Evolutionary conservation across 345 rosid species (phyloP), one percentile per base, ranked within the genome.

Genomic region (Kandelia obovata): DNA sequence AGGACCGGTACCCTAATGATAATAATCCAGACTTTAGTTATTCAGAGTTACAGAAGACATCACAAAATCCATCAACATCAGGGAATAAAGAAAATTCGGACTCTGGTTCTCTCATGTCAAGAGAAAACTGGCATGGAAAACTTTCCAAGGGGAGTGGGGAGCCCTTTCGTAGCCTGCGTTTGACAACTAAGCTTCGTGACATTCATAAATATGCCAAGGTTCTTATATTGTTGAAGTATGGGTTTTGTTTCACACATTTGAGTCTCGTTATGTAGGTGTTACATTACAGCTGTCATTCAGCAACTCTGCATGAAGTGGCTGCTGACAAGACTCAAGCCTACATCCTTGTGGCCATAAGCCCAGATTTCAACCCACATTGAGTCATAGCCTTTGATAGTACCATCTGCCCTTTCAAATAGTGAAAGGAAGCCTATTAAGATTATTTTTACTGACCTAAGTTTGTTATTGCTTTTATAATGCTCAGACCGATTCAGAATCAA

Each of bases 161-260:
- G 62, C 86, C 86, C 70, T 75, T 83, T 60, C 91, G 89, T 51
- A 85, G 89, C 84, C 76, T 87, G 71, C 92, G 94, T 65, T 73
- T 96, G 77, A 90, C 98, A 31, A 78, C 94, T 67, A 96, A 96
- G 79, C 91, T 96, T 37, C 92, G 98, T 7, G 99, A 92, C 83
- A 90, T 96, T 68, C 94, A 92, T 69, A 96, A 96, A 78, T 86
- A 76, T 83, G 98, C 99, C 46, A 92, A 92, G 99, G 98, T 94
- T 77, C 16, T 84, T 73, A 17, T 30, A 10, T 13, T 27, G 34
- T 4, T 10, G 3, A 58, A n/a, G 59, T 25, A 32, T 16, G 1
- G 49, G 66, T 8, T 34, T 26, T 37, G 60, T 34, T n/a, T 31
- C 32, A 13, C 58, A 28, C 1, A 25, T 13, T 23, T n/a, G 15